These are phyloP conservation scores for Nematodospora anomalae DNA, from an alignment of 1,139 yeast species.

Conservation along the genomic window DNA sequence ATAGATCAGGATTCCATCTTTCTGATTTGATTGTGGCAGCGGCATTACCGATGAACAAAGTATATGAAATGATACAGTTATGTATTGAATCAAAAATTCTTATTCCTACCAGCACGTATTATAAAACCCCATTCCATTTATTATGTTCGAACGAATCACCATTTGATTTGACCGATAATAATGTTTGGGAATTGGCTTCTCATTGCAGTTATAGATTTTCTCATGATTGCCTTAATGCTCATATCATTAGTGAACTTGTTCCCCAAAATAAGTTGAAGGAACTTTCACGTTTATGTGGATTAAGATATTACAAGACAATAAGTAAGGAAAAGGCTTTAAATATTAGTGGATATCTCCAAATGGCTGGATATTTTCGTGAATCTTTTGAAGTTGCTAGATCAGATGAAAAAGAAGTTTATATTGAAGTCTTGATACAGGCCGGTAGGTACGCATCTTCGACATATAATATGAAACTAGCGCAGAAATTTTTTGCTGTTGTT, in stretches of 20 bases:
- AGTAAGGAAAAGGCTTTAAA: conserved; percentile 20
- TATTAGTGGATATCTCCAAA: conserved; percentile 27
- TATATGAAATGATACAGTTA: conserved; percentile 30
- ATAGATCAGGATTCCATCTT: conserved; percentile 42
- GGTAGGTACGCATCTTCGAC: conserved; percentile 39
- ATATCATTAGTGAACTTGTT: conserved; percentile 27
- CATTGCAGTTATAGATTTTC: conserved; percentile 32
- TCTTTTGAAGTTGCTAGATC: conserved; percentile 28
- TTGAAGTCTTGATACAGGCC: conserved; percentile 35
- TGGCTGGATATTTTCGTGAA: conserved; percentile 35
- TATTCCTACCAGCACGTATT: conserved; percentile 42
- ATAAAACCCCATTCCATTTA: conserved; percentile 50
- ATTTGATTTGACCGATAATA: conserved; percentile 37
- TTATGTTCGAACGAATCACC: conserved; percentile 33
- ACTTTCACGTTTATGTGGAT: conserved; percentile 44
- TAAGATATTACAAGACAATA: conserved; percentile 34
- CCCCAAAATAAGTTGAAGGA: conserved; percentile 27
- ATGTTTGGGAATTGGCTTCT: conserved; percentile 38
- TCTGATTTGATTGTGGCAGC: conserved; percentile 45
- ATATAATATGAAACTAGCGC: conserved; percentile 31
- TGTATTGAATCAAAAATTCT: conserved; percentile 37
- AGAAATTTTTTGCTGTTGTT: conserved; percentile 33
- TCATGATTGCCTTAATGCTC: conserved; percentile 37
- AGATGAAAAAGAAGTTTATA: conserved; percentile 29
- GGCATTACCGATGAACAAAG: conserved; percentile 27